These are phyloP conservation scores for Lepidium campestre DNA, from an alignment of 441 rosid species.

Conservation along the genomic window DNA sequence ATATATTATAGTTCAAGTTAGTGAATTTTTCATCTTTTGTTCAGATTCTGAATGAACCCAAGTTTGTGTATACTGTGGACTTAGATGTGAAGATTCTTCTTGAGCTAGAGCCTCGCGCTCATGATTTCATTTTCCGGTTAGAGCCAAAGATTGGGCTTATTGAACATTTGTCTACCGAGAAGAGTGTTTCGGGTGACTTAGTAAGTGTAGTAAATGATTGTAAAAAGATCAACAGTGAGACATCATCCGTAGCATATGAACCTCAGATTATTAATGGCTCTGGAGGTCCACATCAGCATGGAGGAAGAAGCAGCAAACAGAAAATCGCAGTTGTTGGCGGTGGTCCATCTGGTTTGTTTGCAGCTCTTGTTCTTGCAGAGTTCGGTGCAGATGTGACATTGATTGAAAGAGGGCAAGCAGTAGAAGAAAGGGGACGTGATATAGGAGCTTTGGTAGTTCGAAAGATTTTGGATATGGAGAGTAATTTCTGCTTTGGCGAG, in stretches of 20 bases:
- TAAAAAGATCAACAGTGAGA: constrained; percentile 25
- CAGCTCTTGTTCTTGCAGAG: constrained; percentile 86
- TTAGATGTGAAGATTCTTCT: constrained; percentile 71
- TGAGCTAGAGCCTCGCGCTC: constrained; percentile 72
- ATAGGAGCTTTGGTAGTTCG: constrained; percentile 86
- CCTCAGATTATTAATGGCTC: constrained; percentile 15
- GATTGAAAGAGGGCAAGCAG: constrained; percentile 92
- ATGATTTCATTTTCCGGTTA: constrained; percentile 71
- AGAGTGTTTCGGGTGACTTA: constrained; percentile 47
- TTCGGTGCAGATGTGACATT: constrained; percentile 93
- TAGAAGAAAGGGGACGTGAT: constrained; percentile 90
- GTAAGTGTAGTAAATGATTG: constrained; percentile 43
- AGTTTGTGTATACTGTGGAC: constrained; percentile 86
- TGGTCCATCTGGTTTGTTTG: constrained; percentile 95
- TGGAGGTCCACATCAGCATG: constrained; percentile 20
- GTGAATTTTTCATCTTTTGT: constrained; percentile 11
- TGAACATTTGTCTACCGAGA: constrained; percentile 47
- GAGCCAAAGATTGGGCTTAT: constrained; percentile 67
- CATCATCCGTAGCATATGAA: constrained; percentile 2
- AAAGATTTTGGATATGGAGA: constrained; percentile 65
- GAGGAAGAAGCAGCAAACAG: constrained; percentile 40
- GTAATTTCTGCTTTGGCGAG: constrained; percentile 99
- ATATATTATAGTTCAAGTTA: not conserved
- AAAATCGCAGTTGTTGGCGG: constrained; percentile 80
- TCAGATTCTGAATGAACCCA: constrained; percentile 77